Conservation (phyloP, 2,329 filamentous ascomycete species). For the Elsinoe ampelina region DNA sequence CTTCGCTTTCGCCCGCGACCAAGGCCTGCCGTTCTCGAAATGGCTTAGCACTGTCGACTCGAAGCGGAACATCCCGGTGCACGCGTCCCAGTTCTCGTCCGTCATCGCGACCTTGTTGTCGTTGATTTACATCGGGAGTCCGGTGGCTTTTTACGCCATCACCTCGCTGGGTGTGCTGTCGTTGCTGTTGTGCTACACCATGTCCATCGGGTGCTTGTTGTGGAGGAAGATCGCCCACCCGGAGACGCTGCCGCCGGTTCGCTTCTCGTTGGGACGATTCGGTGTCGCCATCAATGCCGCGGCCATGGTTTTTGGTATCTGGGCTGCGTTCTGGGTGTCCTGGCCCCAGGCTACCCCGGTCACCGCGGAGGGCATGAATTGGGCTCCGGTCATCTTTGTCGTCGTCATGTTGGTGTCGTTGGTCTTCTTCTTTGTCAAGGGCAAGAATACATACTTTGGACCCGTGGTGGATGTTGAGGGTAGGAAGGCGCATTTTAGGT, state of each 20-base stretch:
- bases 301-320: constrained; percentile 27
- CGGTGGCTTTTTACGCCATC: constrained; percentile 20
- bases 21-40: constrained; percentile 20
- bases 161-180: constrained; percentile 13
- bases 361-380: constrained; percentile 18
- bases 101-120: constrained; percentile 21
- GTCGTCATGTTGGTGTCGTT: constrained; percentile 15
- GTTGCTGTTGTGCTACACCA: constrained; percentile 15
- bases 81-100: constrained; percentile 20
- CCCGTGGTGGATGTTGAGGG: constrained; percentile 17
- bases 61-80: constrained; percentile 18
- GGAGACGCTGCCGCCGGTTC: constrained; percentile 20
- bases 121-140: constrained; percentile 22
- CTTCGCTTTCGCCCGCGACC: constrained; percentile 20
- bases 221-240: constrained; percentile 20
- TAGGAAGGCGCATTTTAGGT: constrained; percentile 11
- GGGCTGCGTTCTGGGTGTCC: constrained; percentile 32
- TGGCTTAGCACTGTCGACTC: constrained; percentile 17
- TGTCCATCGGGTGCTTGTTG: constrained; percentile 21
- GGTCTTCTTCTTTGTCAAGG: constrained; percentile 16
- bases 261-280: constrained; percentile 31
- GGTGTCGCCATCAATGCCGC: constrained; percentile 31
- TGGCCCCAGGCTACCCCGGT: constrained; percentile 23
- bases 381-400: constrained; percentile 19
- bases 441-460: constrained; percentile 16